Percentiles rank a stretch among this genome's conserved stretches.
Conservation (phyloP, 805 yeast genomes). For the Barnettozyma populi region DNA sequence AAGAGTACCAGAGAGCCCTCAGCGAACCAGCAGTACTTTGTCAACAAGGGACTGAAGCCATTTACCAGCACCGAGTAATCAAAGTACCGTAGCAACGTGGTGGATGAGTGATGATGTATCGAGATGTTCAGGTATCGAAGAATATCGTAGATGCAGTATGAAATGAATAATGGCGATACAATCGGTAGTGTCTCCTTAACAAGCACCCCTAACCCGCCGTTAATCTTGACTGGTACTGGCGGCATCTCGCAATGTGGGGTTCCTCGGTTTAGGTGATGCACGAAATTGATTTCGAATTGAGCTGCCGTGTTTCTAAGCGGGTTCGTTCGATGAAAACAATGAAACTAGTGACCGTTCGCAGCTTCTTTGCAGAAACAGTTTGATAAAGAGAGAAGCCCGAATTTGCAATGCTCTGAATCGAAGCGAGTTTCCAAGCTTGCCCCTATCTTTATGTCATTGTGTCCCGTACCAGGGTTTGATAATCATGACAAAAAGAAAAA, state of each 20-base stretch:
- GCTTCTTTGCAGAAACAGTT: too few relatives aligned
- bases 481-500: not conserved
- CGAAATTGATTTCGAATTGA: not conserved
- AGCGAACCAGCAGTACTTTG: not conserved
- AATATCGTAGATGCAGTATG: slow-evolving; percentile 16
- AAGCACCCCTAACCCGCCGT: slow-evolving; percentile 6
- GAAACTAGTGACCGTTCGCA: too few relatives aligned
- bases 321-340: too few relatives aligned
- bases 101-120: not conserved
- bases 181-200: slow-evolving; percentile 15
- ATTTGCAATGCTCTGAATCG: not conserved
- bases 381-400: too few relatives aligned
- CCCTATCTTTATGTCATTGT: slow-evolving; percentile 1
- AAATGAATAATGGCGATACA: slow-evolving; percentile 16
- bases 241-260: slow-evolving; percentile 1
- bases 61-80: slow-evolving; percentile 13
- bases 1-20: not conserved
- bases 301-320: not conserved
- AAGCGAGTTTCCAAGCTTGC: not conserved
- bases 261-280: not conserved
- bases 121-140: slow-evolving; percentile 6
- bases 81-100: slow-evolving; percentile 17
- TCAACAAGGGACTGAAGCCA: slow-evolving; percentile 17
- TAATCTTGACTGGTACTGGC: slow-evolving; percentile 3
- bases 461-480: not conserved